Base-by-base conservation (phyloP, 2,329 filamentous ascomycete species). In the Colletotrichum tamarilloi region DNA sequence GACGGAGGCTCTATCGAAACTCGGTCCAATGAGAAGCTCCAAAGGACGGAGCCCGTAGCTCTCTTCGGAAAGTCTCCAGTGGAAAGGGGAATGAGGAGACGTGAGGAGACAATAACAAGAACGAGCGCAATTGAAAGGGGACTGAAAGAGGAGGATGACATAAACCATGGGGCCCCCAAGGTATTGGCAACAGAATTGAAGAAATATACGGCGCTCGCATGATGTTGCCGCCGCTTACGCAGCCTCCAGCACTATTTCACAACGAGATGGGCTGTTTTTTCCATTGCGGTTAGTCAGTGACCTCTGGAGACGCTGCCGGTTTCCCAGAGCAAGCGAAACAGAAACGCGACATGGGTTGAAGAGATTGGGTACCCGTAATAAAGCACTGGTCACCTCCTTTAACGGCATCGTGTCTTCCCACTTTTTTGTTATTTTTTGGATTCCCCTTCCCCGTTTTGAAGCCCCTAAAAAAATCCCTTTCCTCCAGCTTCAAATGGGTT, bases 321-420 rank as follows among this genome's bases (percentile, higher is more conserved):
- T 63, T 32, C 58, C 42, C 26, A 53, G 14, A 4, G 35, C 28
- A 53, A 52, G 60, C 60, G 60, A 63, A 63, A 63, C 60, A 53
- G 60, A 53, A 22, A 63, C 60, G 28, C 60, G 60, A 53, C 60
- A 63, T 63, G 60, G 60, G 60, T 26, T 46, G 26, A 53, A 28
- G 60, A 63, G 60, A 63, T 63, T 63, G 46, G 57, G 60, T 63
- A 63, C 60, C 60, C 60, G 62, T 65, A 56, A 42, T 65, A 42
- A 56, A 56, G 49, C 62, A 28, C 49, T 28, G 30, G 49, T 65
- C 62, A 38, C 62, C 62, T 65, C 62, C 62, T 56, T 56, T 65
- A 65, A 35, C 22, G 16, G 12, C 12, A 49, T 63, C 60, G 16
- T 63, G 46, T 4, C 60, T 32, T 63, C 19, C 62, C 62, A 55